These are phyloP conservation scores for Tetracentron sinense DNA, from an alignment of 164 flowering plant genomes.

Conservation along the genomic window DNA sequence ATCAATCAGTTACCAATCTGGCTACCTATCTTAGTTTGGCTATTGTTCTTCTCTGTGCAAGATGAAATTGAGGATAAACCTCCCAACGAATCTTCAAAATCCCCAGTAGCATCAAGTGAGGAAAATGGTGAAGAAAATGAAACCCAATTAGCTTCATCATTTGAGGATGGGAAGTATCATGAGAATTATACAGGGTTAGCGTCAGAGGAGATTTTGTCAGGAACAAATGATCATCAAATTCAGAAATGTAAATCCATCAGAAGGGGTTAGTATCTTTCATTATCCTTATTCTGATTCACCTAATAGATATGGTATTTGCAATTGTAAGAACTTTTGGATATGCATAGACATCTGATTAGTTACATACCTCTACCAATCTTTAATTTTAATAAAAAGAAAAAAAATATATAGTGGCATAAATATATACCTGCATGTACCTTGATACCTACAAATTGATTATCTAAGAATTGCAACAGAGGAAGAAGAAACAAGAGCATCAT, in stretches of 20 bases:
- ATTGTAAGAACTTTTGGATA: neutral
- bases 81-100: constrained; percentile 8
- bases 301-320: neutral
- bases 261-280: constrained; percentile 29
- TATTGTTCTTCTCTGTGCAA: constrained; percentile 15
- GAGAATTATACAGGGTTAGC: constrained; percentile 11
- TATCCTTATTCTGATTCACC: neutral
- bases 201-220: constrained; percentile 6
- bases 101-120: constrained; percentile 12
- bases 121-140: constrained; percentile 2
- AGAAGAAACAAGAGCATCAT: constrained; percentile 13
- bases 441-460: constrained; percentile 9
- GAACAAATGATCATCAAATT: constrained; percentile 16
- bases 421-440: constrained; percentile 3
- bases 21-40: neutral
- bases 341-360: neutral
- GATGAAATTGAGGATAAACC: constrained; percentile 11
- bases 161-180: constrained; percentile 9
- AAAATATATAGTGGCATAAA: neutral
- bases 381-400: neutral
- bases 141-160: neutral
- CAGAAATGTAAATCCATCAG: constrained; percentile 10
- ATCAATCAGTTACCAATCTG: neutral
- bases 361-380: neutral
- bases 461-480: constrained; percentile 21